phyloP scores from a whole-genome alignment of 75 land plant species.

The Isoetes taiwanensis region DNA sequence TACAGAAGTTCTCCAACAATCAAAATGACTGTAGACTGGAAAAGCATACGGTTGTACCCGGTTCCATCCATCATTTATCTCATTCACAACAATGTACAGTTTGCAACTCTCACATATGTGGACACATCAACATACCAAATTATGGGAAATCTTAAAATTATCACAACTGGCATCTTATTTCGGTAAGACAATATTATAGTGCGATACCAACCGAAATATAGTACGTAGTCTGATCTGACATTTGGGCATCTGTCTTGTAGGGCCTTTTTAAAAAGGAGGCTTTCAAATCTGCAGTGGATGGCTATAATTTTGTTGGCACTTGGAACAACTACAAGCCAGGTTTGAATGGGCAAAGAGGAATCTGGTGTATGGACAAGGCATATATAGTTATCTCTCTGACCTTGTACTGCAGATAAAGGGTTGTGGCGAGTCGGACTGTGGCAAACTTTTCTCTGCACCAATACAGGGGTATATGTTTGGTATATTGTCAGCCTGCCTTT shows the following conservation, averaged over 20 bases:
- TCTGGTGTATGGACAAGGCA: not conserved
- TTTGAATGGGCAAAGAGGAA: conserved; percentile 1
- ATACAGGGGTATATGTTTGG: conserved; percentile 80
- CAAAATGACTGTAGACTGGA: conserved; percentile 75
- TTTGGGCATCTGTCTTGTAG: conserved; percentile 24
- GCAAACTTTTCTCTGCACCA: conserved; percentile 70
- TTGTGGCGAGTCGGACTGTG: conserved; percentile 75
- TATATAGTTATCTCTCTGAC: not conserved
- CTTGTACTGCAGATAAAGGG: conserved; percentile 64
- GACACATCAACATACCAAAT: conserved; percentile 98
- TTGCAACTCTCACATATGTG: conserved; percentile 88
- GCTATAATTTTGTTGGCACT: conserved; percentile 73
- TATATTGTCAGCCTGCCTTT: conserved; percentile 81
- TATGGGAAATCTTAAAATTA: conserved; percentile 94
- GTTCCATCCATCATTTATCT: conserved; percentile 89
- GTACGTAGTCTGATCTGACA: too few relatives aligned
- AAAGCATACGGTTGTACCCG: conserved; percentile 50
- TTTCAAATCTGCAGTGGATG: conserved; percentile 95
- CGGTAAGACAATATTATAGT: conserved; percentile 26
- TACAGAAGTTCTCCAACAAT: conserved; percentile 22
- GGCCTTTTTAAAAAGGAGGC: conserved; percentile 64
- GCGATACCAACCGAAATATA: too few relatives aligned
- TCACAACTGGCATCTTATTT: conserved; percentile 87
- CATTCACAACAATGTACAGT: conserved; percentile 89
- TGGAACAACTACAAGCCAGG: conserved; percentile 96